phyloP scores from a whole-genome alignment of 2,329 filamentous ascomycete species.

The Sporothrix dimorphospora region DNA sequence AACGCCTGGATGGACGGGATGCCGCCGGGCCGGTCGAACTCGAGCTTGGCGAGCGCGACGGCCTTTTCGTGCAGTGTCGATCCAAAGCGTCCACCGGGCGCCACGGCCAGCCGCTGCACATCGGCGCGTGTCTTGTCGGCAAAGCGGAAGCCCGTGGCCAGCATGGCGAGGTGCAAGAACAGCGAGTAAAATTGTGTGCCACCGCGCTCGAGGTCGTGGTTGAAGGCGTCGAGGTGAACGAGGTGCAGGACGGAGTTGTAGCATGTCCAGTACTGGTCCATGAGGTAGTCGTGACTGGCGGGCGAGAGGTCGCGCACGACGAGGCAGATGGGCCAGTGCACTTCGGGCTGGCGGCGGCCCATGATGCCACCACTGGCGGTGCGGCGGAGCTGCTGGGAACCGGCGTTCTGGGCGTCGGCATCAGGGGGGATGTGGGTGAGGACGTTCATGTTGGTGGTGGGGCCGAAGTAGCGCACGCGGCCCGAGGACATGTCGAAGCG shows the following conservation, averaged over 20 bases:
- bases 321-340: conserved; percentile 20
- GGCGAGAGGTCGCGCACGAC: conserved; percentile 22
- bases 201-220: conserved; percentile 28
- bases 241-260: conserved; percentile 32
- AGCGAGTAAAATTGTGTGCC: conserved; percentile 30
- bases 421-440: neutral
- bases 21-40: conserved; percentile 31
- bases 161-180: conserved; percentile 31
- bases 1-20: conserved; percentile 32
- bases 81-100: conserved; percentile 1
- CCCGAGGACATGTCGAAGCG: conserved; percentile 26
- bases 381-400: neutral
- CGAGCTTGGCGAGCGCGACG: conserved; percentile 28
- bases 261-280: conserved; percentile 30
- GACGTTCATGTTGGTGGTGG: conserved; percentile 17
- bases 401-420: neutral
- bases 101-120: conserved; percentile 24
- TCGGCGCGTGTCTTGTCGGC: conserved; percentile 30
- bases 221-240: conserved; percentile 28
- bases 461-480: conserved; percentile 25
- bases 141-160: conserved; percentile 32
- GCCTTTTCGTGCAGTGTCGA: conserved; percentile 32
- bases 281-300: conserved; percentile 32
- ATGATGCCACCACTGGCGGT: neutral
- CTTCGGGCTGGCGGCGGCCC: neutral